phyloP scores from a whole-genome alignment of 768 basidiomycete species.

The Cubamyces lactineus region DNA sequence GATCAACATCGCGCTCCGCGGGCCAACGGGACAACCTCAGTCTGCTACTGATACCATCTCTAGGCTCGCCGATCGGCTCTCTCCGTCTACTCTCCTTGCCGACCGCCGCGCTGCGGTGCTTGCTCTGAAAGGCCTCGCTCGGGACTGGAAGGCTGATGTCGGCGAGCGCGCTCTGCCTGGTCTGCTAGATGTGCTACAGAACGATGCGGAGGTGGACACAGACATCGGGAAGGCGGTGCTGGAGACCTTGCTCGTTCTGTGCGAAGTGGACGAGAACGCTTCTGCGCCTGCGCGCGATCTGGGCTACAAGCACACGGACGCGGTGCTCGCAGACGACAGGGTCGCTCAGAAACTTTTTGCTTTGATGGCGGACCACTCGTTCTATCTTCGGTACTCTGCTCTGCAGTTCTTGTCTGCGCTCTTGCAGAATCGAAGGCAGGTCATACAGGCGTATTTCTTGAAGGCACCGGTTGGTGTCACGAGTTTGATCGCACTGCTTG shows the following conservation, averaged over 20 bases:
- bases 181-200: constrained; percentile 78
- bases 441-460: constrained; percentile 90
- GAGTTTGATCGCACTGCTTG: constrained; percentile 73
- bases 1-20: constrained; percentile 83
- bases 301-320: constrained; percentile 85
- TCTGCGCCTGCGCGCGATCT: constrained; percentile 58
- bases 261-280: constrained; percentile 69
- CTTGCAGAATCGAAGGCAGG: constrained; percentile 78
- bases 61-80: constrained; percentile 85
- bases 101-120: constrained; percentile 94
- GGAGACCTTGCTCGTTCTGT: constrained; percentile 85
- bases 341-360: constrained; percentile 75
- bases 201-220: constrained; percentile 87
- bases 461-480: constrained; percentile 78
- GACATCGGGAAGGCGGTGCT: constrained; percentile 92
- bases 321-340: constrained; percentile 71
- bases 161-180: constrained; percentile 77
- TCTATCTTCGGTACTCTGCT: constrained; percentile 84
- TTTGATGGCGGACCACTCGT: constrained; percentile 73
- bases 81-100: constrained; percentile 85
- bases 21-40: constrained; percentile 82
- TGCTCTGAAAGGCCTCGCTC: constrained; percentile 87
- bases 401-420: constrained; percentile 82
- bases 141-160: constrained; percentile 91
- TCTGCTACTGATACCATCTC: constrained; percentile 84